phyloP scores from a whole-genome alignment of 2,329 filamentous ascomycete species.

The Arthrobotrys sinensis region DNA sequence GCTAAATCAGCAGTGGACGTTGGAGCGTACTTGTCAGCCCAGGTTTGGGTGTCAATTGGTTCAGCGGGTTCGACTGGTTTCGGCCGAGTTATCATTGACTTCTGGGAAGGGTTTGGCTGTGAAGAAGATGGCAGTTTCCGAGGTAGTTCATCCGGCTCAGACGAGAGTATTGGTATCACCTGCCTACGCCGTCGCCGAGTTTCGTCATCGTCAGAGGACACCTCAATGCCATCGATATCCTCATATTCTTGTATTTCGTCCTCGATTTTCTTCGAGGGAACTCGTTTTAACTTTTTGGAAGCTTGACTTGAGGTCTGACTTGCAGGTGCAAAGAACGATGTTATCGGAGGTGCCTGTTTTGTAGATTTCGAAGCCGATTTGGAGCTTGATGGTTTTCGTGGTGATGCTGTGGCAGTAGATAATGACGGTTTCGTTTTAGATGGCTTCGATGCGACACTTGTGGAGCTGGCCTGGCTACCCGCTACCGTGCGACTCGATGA shows the following conservation, averaged over 20 bases:
- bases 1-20: constrained; percentile 76
- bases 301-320: constrained; percentile 44
- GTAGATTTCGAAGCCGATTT: constrained; percentile 31
- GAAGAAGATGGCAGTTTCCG: constrained; percentile 45
- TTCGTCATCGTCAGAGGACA: constrained; percentile 49
- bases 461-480: constrained; percentile 4
- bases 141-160: constrained; percentile 57
- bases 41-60: constrained; percentile 52
- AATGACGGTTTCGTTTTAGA: constrained; percentile 34
- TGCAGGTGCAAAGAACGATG: constrained; percentile 51
- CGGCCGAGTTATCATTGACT: constrained; percentile 13
- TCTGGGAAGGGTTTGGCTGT: constrained; percentile 9
- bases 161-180: constrained; percentile 57
- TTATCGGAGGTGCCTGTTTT: constrained; percentile 38
- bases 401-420: constrained; percentile 19
- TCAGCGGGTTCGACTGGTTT: background rate
- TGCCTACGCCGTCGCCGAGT: constrained; percentile 29
- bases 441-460: background rate
- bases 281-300: constrained; percentile 24
- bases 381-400: constrained; percentile 35
- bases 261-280: constrained; percentile 35
- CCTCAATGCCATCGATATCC: constrained; percentile 53
- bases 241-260: constrained; percentile 53
- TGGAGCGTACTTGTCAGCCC: constrained; percentile 63
- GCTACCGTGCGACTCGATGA: constrained; percentile 4